A percentile compares a stretch with the other conserved stretches of the same genome.
These are phyloP conservation scores for Orobanche coerulescens DNA, from an alignment of 257 asterid species.

Conservation along the genomic window DNA sequence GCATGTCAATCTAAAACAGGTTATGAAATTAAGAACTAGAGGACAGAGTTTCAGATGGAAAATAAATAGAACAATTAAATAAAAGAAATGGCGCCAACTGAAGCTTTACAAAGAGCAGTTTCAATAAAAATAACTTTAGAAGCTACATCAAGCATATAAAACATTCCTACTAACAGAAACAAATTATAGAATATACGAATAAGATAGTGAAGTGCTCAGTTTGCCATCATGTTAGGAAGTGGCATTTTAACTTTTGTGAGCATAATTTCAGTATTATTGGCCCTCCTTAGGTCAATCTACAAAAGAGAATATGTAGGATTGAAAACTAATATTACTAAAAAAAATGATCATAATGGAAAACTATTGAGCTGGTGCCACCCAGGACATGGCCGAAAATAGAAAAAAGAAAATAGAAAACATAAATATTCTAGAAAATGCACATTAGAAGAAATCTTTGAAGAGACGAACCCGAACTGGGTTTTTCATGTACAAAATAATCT, in stretches of 20 bases:
- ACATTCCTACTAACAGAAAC: too few relatives aligned
- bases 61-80: not conserved
- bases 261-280: conserved; percentile 97
- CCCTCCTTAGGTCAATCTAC: conserved; percentile 96
- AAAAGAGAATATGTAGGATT: conserved; percentile 16
- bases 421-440: conserved; percentile 13
- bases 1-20: conserved; percentile 15
- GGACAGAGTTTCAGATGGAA: not conserved
- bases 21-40: not conserved
- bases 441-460: too few relatives aligned
- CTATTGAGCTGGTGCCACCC: not conserved
- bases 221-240: conserved; percentile 98
- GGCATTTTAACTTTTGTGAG: conserved; percentile 99
- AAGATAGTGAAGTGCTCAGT: too few relatives aligned
- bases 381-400: not conserved
- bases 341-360: not conserved
- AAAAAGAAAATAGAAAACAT: not conserved
- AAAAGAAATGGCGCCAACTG: conserved; percentile 2
- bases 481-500: too few relatives aligned
- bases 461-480: too few relatives aligned
- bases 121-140: not conserved
- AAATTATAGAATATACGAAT: too few relatives aligned
- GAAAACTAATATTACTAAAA: conserved; percentile 17
- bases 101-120: not conserved
- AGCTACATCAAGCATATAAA: conserved; percentile 8